Conservation (phyloP, 306 rosid genomes). For the Fagus sylvatica region DNA sequence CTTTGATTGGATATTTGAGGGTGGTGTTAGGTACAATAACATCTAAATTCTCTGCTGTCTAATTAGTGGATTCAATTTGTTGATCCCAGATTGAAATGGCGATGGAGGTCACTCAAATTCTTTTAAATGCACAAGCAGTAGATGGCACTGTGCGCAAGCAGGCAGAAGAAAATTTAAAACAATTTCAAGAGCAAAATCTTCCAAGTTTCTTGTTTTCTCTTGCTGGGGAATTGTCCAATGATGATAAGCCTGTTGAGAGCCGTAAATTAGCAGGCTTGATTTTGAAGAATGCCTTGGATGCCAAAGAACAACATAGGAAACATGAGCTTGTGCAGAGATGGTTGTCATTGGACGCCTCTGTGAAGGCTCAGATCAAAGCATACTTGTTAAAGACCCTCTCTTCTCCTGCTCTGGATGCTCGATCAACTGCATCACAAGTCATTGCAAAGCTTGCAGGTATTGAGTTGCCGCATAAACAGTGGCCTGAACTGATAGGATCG, state of each 20-base stretch:
- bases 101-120: slow-evolving; percentile 86
- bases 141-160: slow-evolving; percentile 73
- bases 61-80: slow-evolving; percentile 7
- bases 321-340: slow-evolving; percentile 79
- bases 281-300: slow-evolving; percentile 92
- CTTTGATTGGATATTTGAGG: background rate
- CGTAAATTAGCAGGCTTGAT: slow-evolving; percentile 83
- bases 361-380: slow-evolving; percentile 71
- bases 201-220: slow-evolving; percentile 82
- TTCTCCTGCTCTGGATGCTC: slow-evolving; percentile 71
- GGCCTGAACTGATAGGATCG: slow-evolving; percentile 85
- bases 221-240: slow-evolving; percentile 87
- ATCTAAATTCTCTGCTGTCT: background rate
- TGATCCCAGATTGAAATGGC: slow-evolving; percentile 57
- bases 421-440: slow-evolving; percentile 90
- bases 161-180: slow-evolving; percentile 80
- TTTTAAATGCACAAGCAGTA: slow-evolving; percentile 88
- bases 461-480: slow-evolving; percentile 86
- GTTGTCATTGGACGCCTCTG: slow-evolving; percentile 65
- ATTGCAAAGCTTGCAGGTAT: slow-evolving; percentile 91
- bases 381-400: slow-evolving; percentile 73
- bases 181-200: slow-evolving; percentile 90
- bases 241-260: slow-evolving; percentile 85
- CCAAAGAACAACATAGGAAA: slow-evolving; percentile 89
- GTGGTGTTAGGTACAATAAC: background rate